Evolutionary conservation across 2,329 filamentous ascomycete species (phyloP), one percentile per base, ranked within the genome.

Genomic region (Daldinia sp.): DNA sequence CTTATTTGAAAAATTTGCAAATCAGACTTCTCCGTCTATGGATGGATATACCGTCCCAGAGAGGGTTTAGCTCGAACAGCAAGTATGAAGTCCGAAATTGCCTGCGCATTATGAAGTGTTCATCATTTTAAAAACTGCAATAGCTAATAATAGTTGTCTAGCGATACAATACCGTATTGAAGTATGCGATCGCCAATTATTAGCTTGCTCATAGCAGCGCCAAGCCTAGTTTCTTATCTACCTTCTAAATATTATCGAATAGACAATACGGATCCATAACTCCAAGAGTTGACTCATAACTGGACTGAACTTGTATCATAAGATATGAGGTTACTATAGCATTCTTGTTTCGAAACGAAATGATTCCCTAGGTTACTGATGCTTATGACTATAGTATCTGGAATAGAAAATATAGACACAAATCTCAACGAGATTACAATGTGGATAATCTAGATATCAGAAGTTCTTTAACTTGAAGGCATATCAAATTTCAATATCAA

Each of bases 1-100:
- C 45, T 61, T 49, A 45, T 23, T 61, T 57, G 9, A 11, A 29
- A 19, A 35, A 13, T n/a, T 56, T 34, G 29, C 17, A 47, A 61
- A 61, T 58, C 45, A 55, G 30, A 32, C 30, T 54, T 48, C 47
- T 27, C 21, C 4, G 39, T 39, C 25, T 23, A 23, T 39, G 13
- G 30, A 43, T 41, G 19, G 39, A 43, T 11, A 35, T 35, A 15
- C 8, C 13, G n/a, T 17, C 34, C 34, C 5, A 25, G 39, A 25
- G 19, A 11, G 11, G 39, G 19, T 13, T n/a, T 43, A n/a, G 39
- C 19, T 41, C 19, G 17, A n/a, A 43, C 29, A 19, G 15, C 23
- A 47, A 6, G 8, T 43, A n/a, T 43, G 4, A 43, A 15, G 11
- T 43, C 39, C 2, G 15, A 45, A 27, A 15, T 15, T 15, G 8